These are phyloP conservation scores for Clausena lansium DNA, from an alignment of 345 rosid species.

Conservation along the genomic window DNA sequence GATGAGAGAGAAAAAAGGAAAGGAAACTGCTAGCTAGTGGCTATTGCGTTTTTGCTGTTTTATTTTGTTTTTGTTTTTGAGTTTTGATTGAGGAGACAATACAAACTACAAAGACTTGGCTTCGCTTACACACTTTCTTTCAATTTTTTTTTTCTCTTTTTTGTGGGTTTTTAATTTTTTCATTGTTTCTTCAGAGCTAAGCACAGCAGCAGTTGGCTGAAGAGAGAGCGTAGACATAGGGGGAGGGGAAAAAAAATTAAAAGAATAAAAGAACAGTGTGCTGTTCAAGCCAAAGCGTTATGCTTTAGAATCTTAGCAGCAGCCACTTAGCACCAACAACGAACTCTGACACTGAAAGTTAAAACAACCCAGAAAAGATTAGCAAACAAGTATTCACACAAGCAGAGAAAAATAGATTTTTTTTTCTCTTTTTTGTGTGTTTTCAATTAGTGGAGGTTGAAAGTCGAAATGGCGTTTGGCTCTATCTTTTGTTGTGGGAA, in stretches of 20 bases:
- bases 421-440: not conserved
- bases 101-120: too few species aligned
- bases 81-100: too few species aligned
- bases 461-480: conserved; percentile 54
- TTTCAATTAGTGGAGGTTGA: conserved; percentile 20
- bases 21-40: not conserved
- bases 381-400: not conserved
- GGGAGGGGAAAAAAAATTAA: not conserved
- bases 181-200: not conserved
- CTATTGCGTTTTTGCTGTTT: too few species aligned
- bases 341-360: not conserved
- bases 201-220: not conserved
- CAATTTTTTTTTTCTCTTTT: not conserved
- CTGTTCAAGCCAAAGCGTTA: not conserved
- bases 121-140: too few species aligned
- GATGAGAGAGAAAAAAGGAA: not conserved
- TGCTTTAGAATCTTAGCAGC: conserved; percentile 20
- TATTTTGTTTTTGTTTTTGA: too few species aligned
- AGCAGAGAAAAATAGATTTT: not conserved
- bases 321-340: not conserved
- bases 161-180: not conserved
- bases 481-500: conserved; percentile 68
- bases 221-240: not conserved
- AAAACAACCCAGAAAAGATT: not conserved
- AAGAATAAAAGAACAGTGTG: not conserved